Conservation (phyloP, 2,329 filamentous ascomycete species). For the Trichoderma asperellum region DNA sequence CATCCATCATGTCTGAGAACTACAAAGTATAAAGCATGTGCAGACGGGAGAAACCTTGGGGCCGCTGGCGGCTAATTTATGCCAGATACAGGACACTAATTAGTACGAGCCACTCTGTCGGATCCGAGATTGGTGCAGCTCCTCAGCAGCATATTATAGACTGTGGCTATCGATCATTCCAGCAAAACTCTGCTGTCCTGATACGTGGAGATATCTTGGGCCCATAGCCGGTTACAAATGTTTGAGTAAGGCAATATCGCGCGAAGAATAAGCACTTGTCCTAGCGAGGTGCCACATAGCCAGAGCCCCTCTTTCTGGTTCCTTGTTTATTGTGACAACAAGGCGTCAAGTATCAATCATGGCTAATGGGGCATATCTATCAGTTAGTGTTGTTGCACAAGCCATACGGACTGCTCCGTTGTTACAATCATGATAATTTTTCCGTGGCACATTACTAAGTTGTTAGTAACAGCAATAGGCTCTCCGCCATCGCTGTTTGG, state of each 20-base stretch:
- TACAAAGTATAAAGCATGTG: no score
- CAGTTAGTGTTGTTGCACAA: background rate
- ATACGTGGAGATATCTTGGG: background rate
- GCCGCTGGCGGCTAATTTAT: background rate
- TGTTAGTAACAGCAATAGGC: background rate
- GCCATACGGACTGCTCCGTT: background rate
- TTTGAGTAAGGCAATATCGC: background rate
- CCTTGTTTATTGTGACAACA: background rate
- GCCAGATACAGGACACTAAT: background rate
- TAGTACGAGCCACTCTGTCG: background rate
- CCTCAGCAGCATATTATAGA: background rate
- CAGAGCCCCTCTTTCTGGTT: background rate
- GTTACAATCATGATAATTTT: background rate
- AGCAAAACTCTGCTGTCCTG: background rate
- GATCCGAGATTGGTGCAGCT: background rate
- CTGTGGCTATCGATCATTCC: background rate
- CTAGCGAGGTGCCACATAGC: background rate
- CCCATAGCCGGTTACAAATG: slow-evolving; percentile 6
- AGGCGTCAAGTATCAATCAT: background rate
- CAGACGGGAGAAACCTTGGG: no score
- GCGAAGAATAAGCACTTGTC: slow-evolving; percentile 6
- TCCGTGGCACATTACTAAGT: background rate
- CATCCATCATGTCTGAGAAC: background rate
- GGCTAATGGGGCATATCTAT: background rate
- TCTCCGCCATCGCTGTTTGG: background rate